Conservation (phyloP, 768 basidiomycete genomes). For the Hypholoma fasciculare region DNA sequence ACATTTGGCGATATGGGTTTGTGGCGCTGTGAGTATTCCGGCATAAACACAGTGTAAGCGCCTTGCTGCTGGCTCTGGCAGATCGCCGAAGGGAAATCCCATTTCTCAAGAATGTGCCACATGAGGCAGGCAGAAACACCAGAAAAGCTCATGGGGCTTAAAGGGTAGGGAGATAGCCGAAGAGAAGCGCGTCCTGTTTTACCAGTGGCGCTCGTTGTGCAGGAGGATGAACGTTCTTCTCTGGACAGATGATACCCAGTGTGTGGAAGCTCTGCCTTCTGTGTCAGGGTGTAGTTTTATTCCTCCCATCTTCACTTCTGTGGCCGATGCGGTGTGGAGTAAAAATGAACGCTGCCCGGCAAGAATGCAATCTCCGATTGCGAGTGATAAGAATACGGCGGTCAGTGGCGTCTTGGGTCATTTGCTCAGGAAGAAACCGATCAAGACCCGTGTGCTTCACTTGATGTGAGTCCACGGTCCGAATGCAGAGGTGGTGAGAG, state of each 20-base stretch:
- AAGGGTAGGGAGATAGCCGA: background rate
- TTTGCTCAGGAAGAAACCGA: conserved; percentile 2
- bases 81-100: background rate
- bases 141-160: background rate
- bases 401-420: conserved; percentile 1
- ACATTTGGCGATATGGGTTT: too few species aligned
- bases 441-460: background rate
- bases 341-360: background rate
- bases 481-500: background rate
- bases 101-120: background rate
- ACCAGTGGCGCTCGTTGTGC: conserved; percentile 2
- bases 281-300: background rate
- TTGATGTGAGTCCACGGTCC: background rate
- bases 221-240: background rate
- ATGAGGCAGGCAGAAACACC: background rate
- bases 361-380: background rate
- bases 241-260: background rate
- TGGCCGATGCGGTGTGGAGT: background rate
- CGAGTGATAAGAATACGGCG: background rate
- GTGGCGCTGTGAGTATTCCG: too few species aligned
- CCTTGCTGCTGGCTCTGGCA: too few species aligned
- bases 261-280: background rate
- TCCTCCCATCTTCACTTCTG: background rate
- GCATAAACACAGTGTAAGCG: too few species aligned
- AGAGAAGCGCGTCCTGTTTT: background rate